Evolutionary conservation across 129 eudicot genomes (phyloP).

Genomic region (Tagetes patula): DNA sequence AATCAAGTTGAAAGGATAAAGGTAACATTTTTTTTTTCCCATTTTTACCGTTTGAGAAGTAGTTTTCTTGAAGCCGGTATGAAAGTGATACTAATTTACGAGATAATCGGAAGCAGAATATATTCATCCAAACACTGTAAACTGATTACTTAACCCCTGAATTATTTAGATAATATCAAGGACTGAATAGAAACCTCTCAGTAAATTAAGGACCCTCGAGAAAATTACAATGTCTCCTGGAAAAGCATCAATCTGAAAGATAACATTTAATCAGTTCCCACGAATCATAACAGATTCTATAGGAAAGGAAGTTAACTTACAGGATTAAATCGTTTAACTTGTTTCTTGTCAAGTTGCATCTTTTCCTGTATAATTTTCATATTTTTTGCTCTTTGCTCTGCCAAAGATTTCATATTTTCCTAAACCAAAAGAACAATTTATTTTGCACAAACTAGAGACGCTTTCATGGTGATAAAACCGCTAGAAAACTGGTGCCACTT

Average conservation of each 20-base stretch:
- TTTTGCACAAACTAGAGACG: conserved; percentile 16
- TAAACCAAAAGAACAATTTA: conserved; percentile 27
- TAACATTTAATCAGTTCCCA: conserved; percentile 28
- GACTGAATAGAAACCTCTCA: conserved; percentile 60
- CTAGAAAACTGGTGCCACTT: conserved; percentile 28
- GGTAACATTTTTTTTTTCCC: not conserved
- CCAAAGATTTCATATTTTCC: conserved; percentile 70
- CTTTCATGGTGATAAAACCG: not conserved
- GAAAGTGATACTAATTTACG: not conserved
- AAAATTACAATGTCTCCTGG: conserved; percentile 98
- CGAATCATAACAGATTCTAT: not conserved
- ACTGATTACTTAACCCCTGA: not conserved
- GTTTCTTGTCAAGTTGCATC: conserved; percentile 79
- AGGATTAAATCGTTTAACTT: conserved; percentile 86
- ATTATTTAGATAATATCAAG: not conserved
- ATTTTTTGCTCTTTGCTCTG: conserved; percentile 71
- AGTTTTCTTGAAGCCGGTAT: not conserved
- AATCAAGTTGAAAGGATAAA: not conserved
- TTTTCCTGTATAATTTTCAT: conserved; percentile 73
- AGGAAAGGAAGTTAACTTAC: conserved; percentile 43
- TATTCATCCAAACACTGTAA: conserved; percentile 6
- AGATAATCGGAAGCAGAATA: not conserved
- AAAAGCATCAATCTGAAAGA: conserved; percentile 92
- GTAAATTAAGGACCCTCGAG: conserved; percentile 86
- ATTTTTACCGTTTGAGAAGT: not conserved